Evolutionary conservation across 2,329 filamentous ascomycete genomes (phyloP).

Genomic region (Colletotrichum costaricense): DNA sequence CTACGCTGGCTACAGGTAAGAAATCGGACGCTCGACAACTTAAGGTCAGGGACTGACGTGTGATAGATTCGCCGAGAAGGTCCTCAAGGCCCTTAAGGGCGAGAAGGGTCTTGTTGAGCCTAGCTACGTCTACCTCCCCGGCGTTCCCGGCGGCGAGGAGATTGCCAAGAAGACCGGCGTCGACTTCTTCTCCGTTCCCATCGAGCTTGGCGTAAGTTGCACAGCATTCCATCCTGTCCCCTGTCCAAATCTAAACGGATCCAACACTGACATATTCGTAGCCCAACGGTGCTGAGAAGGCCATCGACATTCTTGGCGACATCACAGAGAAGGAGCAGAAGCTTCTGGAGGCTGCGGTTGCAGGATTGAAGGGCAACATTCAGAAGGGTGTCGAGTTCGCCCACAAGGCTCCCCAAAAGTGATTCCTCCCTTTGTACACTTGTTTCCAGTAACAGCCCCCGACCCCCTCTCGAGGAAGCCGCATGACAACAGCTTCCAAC

Average conservation of each 20-base stretch:
- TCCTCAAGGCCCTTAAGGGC: conserved; percentile 88
- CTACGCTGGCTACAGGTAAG: conserved; percentile 91
- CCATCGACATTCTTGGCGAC: conserved; percentile 79
- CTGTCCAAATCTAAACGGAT: background rate
- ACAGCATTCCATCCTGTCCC: conserved; percentile 4
- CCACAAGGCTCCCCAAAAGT: conserved; percentile 90
- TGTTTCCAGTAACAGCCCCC: conserved; percentile 22
- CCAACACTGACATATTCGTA: conserved; percentile 52
- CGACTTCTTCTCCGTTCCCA: conserved; percentile 96
- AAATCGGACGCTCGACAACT: background rate
- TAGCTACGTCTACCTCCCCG: conserved; percentile 94
- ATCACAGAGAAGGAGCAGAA: conserved; percentile 91
- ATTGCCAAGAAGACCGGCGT: conserved; percentile 85
- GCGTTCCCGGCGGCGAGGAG: conserved; percentile 86
- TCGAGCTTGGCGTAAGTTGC: conserved; percentile 89
- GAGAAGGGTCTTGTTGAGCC: conserved; percentile 95
- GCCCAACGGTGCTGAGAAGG: conserved; percentile 88
- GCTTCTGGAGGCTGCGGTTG: conserved; percentile 79
- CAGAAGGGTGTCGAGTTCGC: conserved; percentile 92
- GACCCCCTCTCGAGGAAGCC: conserved; percentile 14
- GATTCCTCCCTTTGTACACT: conserved; percentile 57
- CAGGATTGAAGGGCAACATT: conserved; percentile 92
- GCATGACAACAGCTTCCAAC: conserved; percentile 29
- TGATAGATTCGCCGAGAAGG: conserved; percentile 88
- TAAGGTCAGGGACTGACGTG: conserved; percentile 38